Conservation (phyloP, 2,329 filamentous ascomycete genomes). For the Cladosporium sp. region DNA sequence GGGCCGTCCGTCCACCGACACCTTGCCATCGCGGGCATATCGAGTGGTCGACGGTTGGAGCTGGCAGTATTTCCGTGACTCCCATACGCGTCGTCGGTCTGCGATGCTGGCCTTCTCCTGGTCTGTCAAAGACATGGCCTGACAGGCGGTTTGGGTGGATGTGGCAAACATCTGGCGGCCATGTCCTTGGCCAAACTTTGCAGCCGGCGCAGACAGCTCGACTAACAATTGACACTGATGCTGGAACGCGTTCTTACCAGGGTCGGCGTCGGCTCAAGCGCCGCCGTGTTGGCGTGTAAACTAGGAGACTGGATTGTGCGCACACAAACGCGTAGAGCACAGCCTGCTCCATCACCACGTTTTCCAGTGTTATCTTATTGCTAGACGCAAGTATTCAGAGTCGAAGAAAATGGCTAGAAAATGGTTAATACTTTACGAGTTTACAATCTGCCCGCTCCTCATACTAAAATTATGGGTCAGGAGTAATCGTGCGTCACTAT, state of each 20-base stretch:
- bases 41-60: constrained; percentile 11
- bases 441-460: too few species aligned
- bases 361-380: too few species aligned
- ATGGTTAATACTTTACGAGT: neutral
- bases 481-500: too few species aligned
- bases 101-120: constrained; percentile 4
- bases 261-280: neutral
- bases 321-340: neutral
- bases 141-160: neutral
- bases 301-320: neutral
- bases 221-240: neutral
- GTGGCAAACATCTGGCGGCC: neutral
- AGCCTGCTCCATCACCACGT: neutral
- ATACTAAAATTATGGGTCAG: too few species aligned
- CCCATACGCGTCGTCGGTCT: constrained; percentile 14
- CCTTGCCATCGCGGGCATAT: neutral
- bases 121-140: neutral
- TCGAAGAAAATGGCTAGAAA: neutral
- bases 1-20: neutral
- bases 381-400: neutral
- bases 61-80: constrained; percentile 21
- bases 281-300: neutral
- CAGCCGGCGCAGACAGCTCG: neutral
- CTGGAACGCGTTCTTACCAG: neutral
- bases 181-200: neutral